Evolutionary conservation across 805 yeast species (phyloP).

Genomic region (Cyberlindnera saturnus): DNA sequence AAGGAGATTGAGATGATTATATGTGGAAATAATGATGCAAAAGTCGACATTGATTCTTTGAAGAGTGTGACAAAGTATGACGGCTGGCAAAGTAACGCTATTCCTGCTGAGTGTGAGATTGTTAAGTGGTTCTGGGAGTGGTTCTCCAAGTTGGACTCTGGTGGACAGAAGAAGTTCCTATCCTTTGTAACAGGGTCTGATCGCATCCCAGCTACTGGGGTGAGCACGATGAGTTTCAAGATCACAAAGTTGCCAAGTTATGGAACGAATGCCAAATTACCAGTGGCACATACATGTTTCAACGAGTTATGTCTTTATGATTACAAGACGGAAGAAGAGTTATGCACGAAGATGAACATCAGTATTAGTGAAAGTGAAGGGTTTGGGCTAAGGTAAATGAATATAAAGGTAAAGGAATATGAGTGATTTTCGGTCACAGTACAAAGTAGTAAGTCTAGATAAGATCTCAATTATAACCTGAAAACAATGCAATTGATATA

Average conservation of each 20-base stretch:
- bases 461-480: background rate
- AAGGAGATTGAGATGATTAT: conserved; percentile 75
- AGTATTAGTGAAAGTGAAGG: conserved; percentile 83
- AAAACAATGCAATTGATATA: conserved; percentile 14
- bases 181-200: conserved; percentile 87
- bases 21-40: conserved; percentile 66
- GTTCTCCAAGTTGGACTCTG: conserved; percentile 38
- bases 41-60: conserved; percentile 59
- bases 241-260: conserved; percentile 46
- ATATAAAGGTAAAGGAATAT: background rate
- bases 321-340: conserved; percentile 49
- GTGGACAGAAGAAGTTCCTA: conserved; percentile 56
- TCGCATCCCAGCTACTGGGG: conserved; percentile 88
- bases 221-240: conserved; percentile 66
- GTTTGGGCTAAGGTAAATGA: conserved; percentile 50
- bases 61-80: conserved; percentile 67
- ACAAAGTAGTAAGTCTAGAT: background rate
- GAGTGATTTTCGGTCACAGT: background rate
- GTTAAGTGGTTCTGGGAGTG: conserved; percentile 88
- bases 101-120: conserved; percentile 27
- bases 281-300: conserved; percentile 91
- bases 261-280: conserved; percentile 39
- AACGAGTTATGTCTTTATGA: conserved; percentile 78
- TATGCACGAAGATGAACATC: conserved; percentile 49
- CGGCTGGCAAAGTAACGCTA: conserved; percentile 47